Percentiles rank a stretch among this genome's conserved stretches.
These are phyloP conservation scores for Paracoccidioides lutzii DNA, from an alignment of 2,329 filamentous ascomycete genomes.

Conservation along the genomic window DNA sequence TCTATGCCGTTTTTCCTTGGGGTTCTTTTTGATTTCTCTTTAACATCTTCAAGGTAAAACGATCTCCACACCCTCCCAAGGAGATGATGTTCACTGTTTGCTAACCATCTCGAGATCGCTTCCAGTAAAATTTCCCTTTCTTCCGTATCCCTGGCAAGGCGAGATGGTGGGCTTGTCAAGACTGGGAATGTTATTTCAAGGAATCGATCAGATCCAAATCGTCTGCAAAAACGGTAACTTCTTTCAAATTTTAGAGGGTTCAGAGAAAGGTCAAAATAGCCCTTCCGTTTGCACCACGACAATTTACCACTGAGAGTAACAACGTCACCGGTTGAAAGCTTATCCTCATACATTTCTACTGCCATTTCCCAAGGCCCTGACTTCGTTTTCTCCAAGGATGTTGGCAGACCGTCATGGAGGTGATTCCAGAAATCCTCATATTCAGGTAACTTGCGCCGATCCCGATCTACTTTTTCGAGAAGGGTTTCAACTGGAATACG, in stretches of 20 bases:
- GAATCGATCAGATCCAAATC: conserved; percentile 36
- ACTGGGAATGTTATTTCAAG: conserved; percentile 28
- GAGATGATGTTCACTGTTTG: conserved; percentile 25
- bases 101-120: conserved; percentile 29
- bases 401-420: conserved; percentile 18
- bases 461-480: conserved; percentile 12
- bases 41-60: conserved; percentile 32
- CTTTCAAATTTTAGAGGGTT: conserved; percentile 31
- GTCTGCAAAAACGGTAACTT: conserved; percentile 34
- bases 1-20: conserved; percentile 3
- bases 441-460: conserved; percentile 2
- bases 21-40: conserved; percentile 21
- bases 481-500: conserved; percentile 18
- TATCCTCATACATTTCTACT: conserved; percentile 17
- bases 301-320: conserved; percentile 31
- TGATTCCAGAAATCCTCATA: conserved; percentile 25
- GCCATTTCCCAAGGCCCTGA: conserved; percentile 25
- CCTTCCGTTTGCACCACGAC: conserved; percentile 25
- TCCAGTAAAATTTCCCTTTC: conserved; percentile 20
- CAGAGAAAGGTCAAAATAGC: conserved; percentile 28
- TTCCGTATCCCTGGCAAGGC: conserved; percentile 13
- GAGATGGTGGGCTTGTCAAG: conserved; percentile 17
- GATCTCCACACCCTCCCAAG: conserved; percentile 33
- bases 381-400: conserved; percentile 17
- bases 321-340: conserved; percentile 20